Evolutionary conservation across 495 filamentous ascomycete genomes (phyloP), one percentile per base, ranked within the genome.

Genomic region (Aspergillus diversus): DNA sequence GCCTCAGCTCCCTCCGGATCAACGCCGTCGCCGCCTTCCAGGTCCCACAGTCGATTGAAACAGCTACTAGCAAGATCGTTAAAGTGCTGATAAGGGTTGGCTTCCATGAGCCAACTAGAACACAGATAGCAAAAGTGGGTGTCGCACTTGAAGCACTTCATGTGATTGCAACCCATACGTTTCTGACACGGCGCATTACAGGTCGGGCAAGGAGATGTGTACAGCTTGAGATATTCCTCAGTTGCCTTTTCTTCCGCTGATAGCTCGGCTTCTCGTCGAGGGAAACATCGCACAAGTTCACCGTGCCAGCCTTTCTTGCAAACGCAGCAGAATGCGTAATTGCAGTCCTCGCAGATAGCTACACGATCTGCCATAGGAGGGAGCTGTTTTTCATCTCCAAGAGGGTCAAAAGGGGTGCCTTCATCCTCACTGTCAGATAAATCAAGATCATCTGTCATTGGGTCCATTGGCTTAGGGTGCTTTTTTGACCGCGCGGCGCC

Each of bases 51-150:
- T 5, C 91, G 86, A 82, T 89, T 89, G 67, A 87, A 97, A 71
- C 95, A 97, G 7, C 69, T 65, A 32, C 79, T 89, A 0, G 82
- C 77, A 43, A 70, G 66, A 3, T 86, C 84, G 68, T 97, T 97
- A 78, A 92, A 99, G 71, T 99, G 95, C 51, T 79, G 73, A 65
- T 97, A 99, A 9, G 95, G 94, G 63, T 97, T 93, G 16, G 73
- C 78, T 3, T 88, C 83, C 17, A 86, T 78, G n/a, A 99, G 81
- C 89, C 92, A 99, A 12, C 86, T 82, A 0, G 89, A 89, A 73
- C 95, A 99, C 6, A 99, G 87, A 69, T 98, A 99, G 75, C 95
- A 99, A 69, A 97, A 99, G 73, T 98, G 95, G 2, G 92, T 88
- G 48, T 86, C 80, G 78, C 95, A 99, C 59, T 90, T 87, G 74